phyloP scores from a whole-genome alignment of 768 basidiomycete genomes.

The Russula brevipes region DNA sequence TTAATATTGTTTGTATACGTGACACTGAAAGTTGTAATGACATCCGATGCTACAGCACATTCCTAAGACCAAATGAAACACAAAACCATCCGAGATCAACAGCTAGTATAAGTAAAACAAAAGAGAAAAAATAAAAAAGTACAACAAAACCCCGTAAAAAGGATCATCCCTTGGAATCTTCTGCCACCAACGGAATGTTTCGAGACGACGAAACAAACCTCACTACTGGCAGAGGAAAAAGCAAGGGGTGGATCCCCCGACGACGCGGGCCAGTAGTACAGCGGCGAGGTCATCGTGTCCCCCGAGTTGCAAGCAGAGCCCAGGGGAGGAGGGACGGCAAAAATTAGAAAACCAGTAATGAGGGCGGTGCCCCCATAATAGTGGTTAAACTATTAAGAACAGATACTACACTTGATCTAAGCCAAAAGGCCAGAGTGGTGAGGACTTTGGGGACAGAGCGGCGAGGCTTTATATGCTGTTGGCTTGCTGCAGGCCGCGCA shows the following conservation, averaged over 20 bases:
- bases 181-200: too few relatives aligned
- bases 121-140: too few relatives aligned
- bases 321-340: conserved; percentile 28
- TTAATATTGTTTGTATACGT: too few relatives aligned
- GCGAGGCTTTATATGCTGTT: conserved; percentile 2
- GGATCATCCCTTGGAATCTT: too few relatives aligned
- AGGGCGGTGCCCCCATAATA: conserved; percentile 33
- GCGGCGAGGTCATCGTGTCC: conserved; percentile 23
- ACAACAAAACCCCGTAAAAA: too few relatives aligned
- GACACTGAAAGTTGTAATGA: too few relatives aligned
- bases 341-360: conserved; percentile 34
- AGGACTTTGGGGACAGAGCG: conserved; percentile 28
- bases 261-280: conserved; percentile 23
- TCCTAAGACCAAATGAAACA: too few relatives aligned
- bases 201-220: too few relatives aligned
- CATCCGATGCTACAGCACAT: too few relatives aligned
- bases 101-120: too few relatives aligned
- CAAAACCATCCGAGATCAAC: too few relatives aligned
- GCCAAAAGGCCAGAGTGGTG: conserved; percentile 94
- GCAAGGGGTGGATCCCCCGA: conserved; percentile 16
- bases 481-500: neutral
- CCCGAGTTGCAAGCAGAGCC: conserved; percentile 26
- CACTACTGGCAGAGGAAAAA: neutral
- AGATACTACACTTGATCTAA: conserved; percentile 98
- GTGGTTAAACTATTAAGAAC: conserved; percentile 77